phyloP scores from a whole-genome alignment of 352 stramenopile species.

The Phytophthora vignae region DNA sequence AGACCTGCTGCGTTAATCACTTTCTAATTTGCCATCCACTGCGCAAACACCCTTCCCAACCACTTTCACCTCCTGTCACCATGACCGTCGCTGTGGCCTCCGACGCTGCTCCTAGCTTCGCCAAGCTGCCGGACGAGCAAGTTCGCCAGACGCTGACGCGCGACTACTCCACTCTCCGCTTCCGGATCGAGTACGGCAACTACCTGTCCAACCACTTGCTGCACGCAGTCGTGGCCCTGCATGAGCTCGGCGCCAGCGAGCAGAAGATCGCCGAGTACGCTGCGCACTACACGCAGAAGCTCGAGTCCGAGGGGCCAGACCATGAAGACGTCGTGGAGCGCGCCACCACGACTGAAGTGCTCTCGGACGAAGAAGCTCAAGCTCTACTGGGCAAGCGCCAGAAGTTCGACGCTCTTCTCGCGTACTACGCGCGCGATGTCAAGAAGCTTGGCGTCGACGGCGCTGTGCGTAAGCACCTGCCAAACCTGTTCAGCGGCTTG shows the following conservation, averaged over 20 bases:
- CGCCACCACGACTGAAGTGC: constrained; percentile 1
- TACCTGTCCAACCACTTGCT: constrained; percentile 55
- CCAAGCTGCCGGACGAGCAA: constrained; percentile 33
- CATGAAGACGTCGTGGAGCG: constrained; percentile 34
- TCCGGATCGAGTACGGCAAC: constrained; percentile 47
- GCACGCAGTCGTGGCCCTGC: constrained; percentile 47
- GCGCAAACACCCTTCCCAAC: too few relatives aligned
- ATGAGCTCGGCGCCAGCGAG: constrained; percentile 43
- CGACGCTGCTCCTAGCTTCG: neutral
- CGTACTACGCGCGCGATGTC: constrained; percentile 42
- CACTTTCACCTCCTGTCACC: neutral
- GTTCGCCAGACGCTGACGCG: constrained; percentile 36
- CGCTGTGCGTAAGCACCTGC: constrained; percentile 41
- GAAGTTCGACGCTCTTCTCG: constrained; percentile 35
- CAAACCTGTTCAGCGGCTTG: constrained; percentile 38
- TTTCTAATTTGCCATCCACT: constrained; percentile 17
- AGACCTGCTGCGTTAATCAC: constrained; percentile 2
- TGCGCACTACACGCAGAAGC: constrained; percentile 39
- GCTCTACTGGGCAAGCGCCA: constrained; percentile 40
- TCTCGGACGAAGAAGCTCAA: constrained; percentile 31
- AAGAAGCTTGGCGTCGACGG: constrained; percentile 38
- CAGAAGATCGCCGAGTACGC: constrained; percentile 42
- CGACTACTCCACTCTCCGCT: constrained; percentile 46
- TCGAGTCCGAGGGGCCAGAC: constrained; percentile 36
- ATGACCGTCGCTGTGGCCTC: constrained; percentile 6